Base-by-base conservation (phyloP, 2,329 filamentous ascomycete genomes). In the Pseudogymnoascus sp. region DNA sequence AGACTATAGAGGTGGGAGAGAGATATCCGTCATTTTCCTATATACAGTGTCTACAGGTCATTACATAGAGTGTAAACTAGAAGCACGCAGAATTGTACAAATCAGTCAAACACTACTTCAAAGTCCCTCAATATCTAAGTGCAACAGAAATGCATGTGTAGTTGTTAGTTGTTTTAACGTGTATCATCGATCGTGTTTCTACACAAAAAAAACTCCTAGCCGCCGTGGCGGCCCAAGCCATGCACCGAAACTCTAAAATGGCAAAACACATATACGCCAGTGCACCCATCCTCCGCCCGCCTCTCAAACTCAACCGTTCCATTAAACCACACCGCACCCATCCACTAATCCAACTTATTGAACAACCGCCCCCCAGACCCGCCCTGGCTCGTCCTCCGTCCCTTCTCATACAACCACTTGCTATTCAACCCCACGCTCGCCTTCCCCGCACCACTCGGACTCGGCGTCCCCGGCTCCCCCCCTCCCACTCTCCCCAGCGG, bases 381-480 rank as follows among this genome's bases (percentile, higher is more conserved):
- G 11, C 72, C 71, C 12, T 70, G 71, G 62, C 69, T 73, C 45
- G 71, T 72, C 59, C 86, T 74, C 73, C 86, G 79, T 70, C 89
- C 88, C 76, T 87, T 90, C 75, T 97, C 91, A 73, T 96, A 97
- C 65, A 97, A 76, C 93, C 93, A 97, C 77, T 95, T 96, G 78
- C 86, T 96, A 76, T 93, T 97, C 72, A 97, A 73, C 0, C 86
- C 86, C 62, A 96, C 85, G 68, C 85, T 92, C 45, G 87, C 86
- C 64, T 86, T 83, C 77, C 89, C 91, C 39, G 83, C 81, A 5
- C 80, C 77, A 5, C 77, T 77, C 0, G 90, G 89, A 67, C 86
- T 93, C 1, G 90, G 89, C 16, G 88, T 87, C 12, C 83, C 80
- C 1, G 88, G 85, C 0, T 77, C 77, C n/a, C 84, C 84, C 16